phyloP scores from a whole-genome alignment of 768 basidiomycete species.

The Mycena indigotica region DNA sequence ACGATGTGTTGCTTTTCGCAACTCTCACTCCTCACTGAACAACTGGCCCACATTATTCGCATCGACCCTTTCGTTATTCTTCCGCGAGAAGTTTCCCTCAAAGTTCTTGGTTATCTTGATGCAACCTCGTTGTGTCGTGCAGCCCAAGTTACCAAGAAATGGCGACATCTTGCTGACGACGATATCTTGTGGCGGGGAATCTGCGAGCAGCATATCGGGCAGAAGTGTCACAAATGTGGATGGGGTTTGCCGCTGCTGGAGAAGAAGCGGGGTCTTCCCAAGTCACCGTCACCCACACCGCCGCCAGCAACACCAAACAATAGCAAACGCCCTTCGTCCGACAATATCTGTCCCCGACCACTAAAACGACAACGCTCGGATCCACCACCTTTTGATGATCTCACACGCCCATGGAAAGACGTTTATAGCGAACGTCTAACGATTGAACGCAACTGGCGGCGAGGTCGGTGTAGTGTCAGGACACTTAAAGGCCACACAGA shows the following conservation, averaged over 20 bases:
- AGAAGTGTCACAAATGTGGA: conserved; percentile 94
- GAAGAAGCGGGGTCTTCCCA: conserved; percentile 56
- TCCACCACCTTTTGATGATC: conserved; percentile 16
- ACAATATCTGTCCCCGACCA: conserved; percentile 36
- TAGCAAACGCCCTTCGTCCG: conserved; percentile 41
- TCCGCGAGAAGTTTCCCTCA: conserved; percentile 87
- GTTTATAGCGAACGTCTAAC: conserved; percentile 98
- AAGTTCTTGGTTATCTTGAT: conserved; percentile 86
- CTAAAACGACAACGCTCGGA: conserved; percentile 56
- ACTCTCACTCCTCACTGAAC: conserved; percentile 92
- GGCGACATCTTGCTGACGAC: conserved; percentile 91
- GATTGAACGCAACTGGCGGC: conserved; percentile 96
- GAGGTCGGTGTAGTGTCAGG: conserved; percentile 83
- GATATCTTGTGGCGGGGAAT: conserved; percentile 94
- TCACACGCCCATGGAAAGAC: conserved; percentile 94
- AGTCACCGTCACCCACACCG: conserved; percentile 24
- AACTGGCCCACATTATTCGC: conserved; percentile 88
- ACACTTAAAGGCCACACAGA: conserved; percentile 92
- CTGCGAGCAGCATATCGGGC: conserved; percentile 97
- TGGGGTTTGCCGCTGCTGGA: conserved; percentile 95
- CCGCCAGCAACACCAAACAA: conserved; percentile 22
- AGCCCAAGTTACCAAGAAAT: conserved; percentile 83
- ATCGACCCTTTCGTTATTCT: conserved; percentile 92
- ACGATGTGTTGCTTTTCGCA: conserved; percentile 99
- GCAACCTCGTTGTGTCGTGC: conserved; percentile 92